Conservation (phyloP, 306 rosid genomes). For the Pachyrhizus erosus region DNA sequence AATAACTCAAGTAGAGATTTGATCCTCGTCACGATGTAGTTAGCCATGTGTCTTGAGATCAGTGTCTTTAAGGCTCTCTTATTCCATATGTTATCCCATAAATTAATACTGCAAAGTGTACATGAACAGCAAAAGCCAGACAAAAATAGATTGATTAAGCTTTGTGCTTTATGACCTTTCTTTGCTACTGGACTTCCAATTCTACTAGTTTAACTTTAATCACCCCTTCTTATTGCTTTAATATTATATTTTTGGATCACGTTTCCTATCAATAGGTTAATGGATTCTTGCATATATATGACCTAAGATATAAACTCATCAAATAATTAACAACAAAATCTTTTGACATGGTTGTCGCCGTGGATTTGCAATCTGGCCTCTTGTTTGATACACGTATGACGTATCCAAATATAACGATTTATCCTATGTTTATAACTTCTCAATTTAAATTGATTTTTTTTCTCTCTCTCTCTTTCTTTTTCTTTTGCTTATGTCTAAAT, state of each 20-base stretch:
- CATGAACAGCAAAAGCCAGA: background rate
- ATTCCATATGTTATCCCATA: conserved; percentile 1
- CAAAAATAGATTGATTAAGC: background rate
- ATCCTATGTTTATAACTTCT: background rate
- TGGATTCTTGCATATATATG: background rate
- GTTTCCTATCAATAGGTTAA: background rate
- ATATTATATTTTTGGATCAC: background rate
- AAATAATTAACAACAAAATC: conserved; percentile 3
- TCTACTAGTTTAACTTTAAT: background rate
- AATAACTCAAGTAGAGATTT: conserved; percentile 8
- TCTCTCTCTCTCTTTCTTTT: background rate
- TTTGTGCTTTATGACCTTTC: no score
- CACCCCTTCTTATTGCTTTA: background rate
- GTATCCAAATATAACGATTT: background rate
- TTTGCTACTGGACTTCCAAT: no score
- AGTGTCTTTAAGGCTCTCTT: conserved; percentile 18
- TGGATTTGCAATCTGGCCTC: conserved; percentile 19
- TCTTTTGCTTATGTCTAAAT: background rate
- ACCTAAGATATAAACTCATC: background rate
- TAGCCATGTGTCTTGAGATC: conserved; percentile 28
- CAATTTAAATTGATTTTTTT: background rate
- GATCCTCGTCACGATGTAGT: background rate
- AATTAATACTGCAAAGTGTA: conserved; percentile 8
- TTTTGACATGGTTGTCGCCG: background rate
- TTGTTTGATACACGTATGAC: background rate